Conservation (phyloP, 768 basidiomycete species). For the Boletus reticuloceps region DNA sequence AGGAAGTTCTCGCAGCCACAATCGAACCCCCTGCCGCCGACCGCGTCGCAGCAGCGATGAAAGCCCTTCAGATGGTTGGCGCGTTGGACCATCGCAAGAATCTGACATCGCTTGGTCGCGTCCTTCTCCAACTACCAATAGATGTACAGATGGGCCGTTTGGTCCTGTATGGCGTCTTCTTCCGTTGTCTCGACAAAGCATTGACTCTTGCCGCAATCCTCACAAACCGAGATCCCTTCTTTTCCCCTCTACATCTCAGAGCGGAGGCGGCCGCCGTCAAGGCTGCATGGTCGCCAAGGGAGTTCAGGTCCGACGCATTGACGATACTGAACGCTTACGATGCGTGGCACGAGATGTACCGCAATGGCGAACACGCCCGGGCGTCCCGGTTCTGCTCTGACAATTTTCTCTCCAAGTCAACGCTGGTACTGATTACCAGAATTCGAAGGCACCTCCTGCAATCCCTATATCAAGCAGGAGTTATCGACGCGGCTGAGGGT, state of each 20-base stretch:
- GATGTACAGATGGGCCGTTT: conserved; percentile 89
- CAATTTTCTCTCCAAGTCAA: conserved; percentile 89
- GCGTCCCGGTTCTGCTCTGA: conserved; percentile 78
- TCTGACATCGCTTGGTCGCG: conserved; percentile 83
- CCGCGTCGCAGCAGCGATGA: conserved; percentile 78
- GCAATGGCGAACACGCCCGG: conserved; percentile 54
- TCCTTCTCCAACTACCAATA: conserved; percentile 85
- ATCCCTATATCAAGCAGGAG: conserved; percentile 74
- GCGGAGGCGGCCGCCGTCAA: conserved; percentile 68
- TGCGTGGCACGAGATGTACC: conserved; percentile 73
- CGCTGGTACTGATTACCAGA: conserved; percentile 75
- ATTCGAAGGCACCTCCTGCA: conserved; percentile 76
- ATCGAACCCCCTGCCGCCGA: conserved; percentile 86
- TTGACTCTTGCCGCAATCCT: conserved; percentile 90
- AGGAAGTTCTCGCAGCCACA: conserved; percentile 78
- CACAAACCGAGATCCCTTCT: conserved; percentile 87
- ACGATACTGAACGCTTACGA: conserved; percentile 80
- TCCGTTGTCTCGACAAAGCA: conserved; percentile 86
- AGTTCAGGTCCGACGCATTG: conserved; percentile 84
- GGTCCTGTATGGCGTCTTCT: conserved; percentile 87
- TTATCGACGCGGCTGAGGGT: conserved; percentile 79
- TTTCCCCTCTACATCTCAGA: conserved; percentile 77
- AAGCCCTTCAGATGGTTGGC: conserved; percentile 78
- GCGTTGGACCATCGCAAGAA: conserved; percentile 75
- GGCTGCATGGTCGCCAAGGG: conserved; percentile 70